Percentiles rank a stretch among this genome's conserved stretches.
phyloP scores from a whole-genome alignment of 2,329 filamentous ascomycete species.

The Sarocladiaceae sp. region DNA sequence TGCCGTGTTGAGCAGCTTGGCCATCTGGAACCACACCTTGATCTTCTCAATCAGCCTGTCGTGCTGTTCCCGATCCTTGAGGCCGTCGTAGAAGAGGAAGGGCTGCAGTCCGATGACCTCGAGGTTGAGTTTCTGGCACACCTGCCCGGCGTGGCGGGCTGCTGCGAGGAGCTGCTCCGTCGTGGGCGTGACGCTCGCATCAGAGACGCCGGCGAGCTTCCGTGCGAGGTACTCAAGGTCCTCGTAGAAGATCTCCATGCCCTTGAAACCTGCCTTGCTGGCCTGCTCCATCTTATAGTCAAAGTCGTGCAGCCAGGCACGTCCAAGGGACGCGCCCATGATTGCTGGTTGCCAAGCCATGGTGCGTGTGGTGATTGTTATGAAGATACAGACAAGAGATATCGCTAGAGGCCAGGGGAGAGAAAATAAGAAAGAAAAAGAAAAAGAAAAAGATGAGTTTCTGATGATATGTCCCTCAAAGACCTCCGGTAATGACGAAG shows the following conservation, averaged over 20 bases:
- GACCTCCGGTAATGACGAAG: too few species aligned
- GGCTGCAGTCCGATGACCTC: constrained; percentile 63
- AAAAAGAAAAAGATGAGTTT: too few species aligned
- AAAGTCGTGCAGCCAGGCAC: constrained; percentile 44
- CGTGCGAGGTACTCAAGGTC: constrained; percentile 59
- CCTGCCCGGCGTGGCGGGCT: constrained; percentile 37
- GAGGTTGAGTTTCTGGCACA: constrained; percentile 45
- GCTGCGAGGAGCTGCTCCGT: constrained; percentile 43
- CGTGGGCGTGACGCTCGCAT: constrained; percentile 14
- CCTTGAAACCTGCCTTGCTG: constrained; percentile 55
- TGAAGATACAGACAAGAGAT: too few species aligned
- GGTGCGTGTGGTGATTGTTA: too few species aligned
- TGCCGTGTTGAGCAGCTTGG: constrained; percentile 60
- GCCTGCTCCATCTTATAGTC: constrained; percentile 63
- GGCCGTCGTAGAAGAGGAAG: constrained; percentile 68
- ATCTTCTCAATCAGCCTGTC: constrained; percentile 62
- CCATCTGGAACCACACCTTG: constrained; percentile 52
- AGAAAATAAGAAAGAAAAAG: too few species aligned
- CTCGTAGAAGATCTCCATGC: constrained; percentile 73
- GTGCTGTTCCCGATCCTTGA: constrained; percentile 54
- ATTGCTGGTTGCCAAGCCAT: constrained; percentile 2
- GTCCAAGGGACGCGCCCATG: neutral
- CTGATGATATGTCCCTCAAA: too few species aligned
- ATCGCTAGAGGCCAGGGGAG: too few species aligned
- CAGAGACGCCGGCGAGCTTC: neutral